Conservation (phyloP, 2,329 filamentous ascomycete genomes). For the Bipolaris bicolor region DNA sequence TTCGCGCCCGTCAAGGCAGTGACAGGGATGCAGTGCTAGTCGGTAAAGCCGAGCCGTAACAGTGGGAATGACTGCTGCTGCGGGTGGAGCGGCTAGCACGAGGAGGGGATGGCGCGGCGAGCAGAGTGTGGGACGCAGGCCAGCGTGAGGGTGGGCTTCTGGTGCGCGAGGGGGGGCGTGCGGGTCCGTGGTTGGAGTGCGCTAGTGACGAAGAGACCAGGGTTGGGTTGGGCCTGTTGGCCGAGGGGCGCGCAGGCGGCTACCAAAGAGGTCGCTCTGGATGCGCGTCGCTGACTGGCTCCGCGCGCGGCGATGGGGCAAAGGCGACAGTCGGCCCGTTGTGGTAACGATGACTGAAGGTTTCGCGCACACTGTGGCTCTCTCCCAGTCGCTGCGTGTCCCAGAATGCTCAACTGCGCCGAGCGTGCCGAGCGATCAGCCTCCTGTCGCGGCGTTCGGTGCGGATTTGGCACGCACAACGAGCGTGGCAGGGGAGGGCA, state of each 20-base stretch:
- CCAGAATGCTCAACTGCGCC: constrained; percentile 39
- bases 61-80: constrained; percentile 40
- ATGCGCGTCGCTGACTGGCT: constrained; percentile 25
- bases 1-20: constrained; percentile 35
- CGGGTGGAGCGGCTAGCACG: constrained; percentile 33
- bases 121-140: constrained; percentile 30
- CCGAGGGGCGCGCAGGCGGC: constrained; percentile 29
- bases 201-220: constrained; percentile 22
- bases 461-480: constrained; percentile 7
- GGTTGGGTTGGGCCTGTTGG: constrained; percentile 27
- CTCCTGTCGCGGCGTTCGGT: constrained; percentile 41
- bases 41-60: constrained; percentile 46
- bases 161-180: constrained; percentile 24
- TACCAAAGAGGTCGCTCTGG: constrained; percentile 22
- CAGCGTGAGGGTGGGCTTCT: constrained; percentile 21
- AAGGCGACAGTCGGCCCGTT: constrained; percentile 42
- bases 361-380: constrained; percentile 27
- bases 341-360: constrained; percentile 31
- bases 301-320: constrained; percentile 14
- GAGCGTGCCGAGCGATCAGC: constrained; percentile 46
- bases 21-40: constrained; percentile 25
- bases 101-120: constrained; percentile 33
- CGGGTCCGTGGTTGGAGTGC: constrained; percentile 24
- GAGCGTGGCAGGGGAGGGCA: neutral
- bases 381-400: constrained; percentile 35